Evolutionary conservation across 352 stramenopile genomes (phyloP), one percentile per base, ranked within the genome.

Genomic region (Phytophthora sp.): DNA sequence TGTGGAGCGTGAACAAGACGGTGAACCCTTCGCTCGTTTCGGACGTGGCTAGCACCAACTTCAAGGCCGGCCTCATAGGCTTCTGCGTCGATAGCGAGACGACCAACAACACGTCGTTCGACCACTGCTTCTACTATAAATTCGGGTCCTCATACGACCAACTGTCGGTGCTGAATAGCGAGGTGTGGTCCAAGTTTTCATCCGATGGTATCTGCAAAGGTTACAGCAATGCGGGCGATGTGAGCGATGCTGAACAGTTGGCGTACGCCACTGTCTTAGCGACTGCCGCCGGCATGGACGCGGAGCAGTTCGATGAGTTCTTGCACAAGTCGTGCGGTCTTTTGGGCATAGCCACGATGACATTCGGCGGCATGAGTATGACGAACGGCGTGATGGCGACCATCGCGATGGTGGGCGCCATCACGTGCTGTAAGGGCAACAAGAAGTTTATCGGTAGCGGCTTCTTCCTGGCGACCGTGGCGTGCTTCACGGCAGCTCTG

Each of bases 71-170:
- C 5, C 31, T 69, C 42, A 18, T 62, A 44, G 60, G 60, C 2
- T 68, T 68, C 63, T 82, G 76, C 67, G 80, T 80, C 51, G 77
- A 89, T 54, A 64, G 84, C 21, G 50, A 86, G 59, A 41, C 84
- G 52, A 31, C 49, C 13, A 77, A 85, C 45, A 62, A 57, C 27
- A 52, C 78, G 18, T 38, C 59, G 41, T 79, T 86, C 45, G 77
- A 90, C 66, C 74, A 82, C 57, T 90, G 79, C 69, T 90, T 88
- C 63, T 90, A 87, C 71, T 77, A 90, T 73, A 87, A 81, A 24
- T 68, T 68, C 30, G 59, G 59, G n/a, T 76, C 74, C 7, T 82
- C 71, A 60, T 66, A 86, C 24, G 75, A 77, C 35, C 63, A 85
- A 11, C 16, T 86, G 12, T 53, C 71, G 3, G 59, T 71, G 2